A percentile compares a stretch with the other conserved stretches of the same genome.
Conservation (phyloP, 805 yeast species). For the Starmerella lactis-condensi region DNA sequence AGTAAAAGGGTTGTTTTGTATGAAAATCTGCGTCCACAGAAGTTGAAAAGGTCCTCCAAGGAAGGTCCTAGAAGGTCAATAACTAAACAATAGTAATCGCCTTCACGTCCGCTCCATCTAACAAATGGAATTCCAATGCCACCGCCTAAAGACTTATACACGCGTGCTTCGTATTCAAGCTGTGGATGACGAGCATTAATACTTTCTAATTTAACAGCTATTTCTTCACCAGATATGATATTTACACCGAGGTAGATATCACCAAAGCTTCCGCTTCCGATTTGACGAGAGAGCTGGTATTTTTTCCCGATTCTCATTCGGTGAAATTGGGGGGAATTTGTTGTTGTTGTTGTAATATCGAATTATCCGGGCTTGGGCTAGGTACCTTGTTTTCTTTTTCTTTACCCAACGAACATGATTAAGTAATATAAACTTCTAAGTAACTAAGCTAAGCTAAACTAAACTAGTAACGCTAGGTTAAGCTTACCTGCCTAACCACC, state of each 20-base stretch:
- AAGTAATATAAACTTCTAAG: too few species aligned
- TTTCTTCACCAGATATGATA: slow-evolving; percentile 90
- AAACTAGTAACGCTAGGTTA: too few species aligned
- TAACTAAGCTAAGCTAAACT: too few species aligned
- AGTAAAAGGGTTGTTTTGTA: slow-evolving; percentile 80
- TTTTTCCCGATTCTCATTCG: slow-evolving; percentile 86
- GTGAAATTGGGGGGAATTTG: too few species aligned
- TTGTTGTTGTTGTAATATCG: too few species aligned
- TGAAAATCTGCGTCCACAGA: slow-evolving; percentile 83
- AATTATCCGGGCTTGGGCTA: too few species aligned
- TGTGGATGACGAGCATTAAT: slow-evolving; percentile 90
- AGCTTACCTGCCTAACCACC: too few species aligned
- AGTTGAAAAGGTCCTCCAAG: slow-evolving; percentile 84
- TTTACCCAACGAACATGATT: too few species aligned
- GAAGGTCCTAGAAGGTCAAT: slow-evolving; percentile 91
- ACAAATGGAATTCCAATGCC: slow-evolving; percentile 96
- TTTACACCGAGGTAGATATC: slow-evolving; percentile 83
- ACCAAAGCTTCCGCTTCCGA: slow-evolving; percentile 94
- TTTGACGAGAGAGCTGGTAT: slow-evolving; percentile 81
- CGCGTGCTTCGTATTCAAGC: slow-evolving; percentile 89
- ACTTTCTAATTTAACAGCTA: slow-evolving; percentile 86
- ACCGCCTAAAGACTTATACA: slow-evolving; percentile 81
- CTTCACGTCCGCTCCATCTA: slow-evolving; percentile 92
- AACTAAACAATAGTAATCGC: slow-evolving; percentile 92
- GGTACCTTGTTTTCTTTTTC: too few species aligned